Conservation (phyloP, 192 early-diverging fungal species). For the Podila minutissima region DNA sequence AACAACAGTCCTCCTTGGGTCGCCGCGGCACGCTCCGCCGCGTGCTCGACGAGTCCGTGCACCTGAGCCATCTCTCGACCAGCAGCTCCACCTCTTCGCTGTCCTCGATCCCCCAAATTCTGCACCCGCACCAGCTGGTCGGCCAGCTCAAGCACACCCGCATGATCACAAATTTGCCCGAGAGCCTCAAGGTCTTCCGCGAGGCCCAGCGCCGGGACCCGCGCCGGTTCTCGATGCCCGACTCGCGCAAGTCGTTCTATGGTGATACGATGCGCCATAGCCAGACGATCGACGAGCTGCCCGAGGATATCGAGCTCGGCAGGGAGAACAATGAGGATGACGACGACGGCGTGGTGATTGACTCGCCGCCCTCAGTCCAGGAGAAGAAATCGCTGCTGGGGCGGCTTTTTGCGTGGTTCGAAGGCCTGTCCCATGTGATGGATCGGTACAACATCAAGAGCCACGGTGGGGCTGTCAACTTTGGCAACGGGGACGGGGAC, state of each 20-base stretch:
- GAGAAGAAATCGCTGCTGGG: neutral
- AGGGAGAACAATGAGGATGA: neutral
- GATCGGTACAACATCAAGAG: neutral
- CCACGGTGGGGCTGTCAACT: neutral
- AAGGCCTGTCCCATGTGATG: neutral
- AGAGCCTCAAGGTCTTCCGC: neutral
- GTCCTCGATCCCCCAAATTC: neutral
- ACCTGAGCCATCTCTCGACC: neutral
- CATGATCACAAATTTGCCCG: conserved; percentile 1
- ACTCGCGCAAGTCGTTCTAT: neutral
- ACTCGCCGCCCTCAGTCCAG: neutral
- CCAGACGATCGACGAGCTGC: neutral
- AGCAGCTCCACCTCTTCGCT: neutral
- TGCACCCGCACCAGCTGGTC: neutral
- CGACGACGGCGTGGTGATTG: neutral
- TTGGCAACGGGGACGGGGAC: neutral
- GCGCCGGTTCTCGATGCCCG: neutral
- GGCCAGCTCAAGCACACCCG: neutral
- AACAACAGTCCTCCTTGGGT: neutral
- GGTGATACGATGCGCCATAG: neutral
- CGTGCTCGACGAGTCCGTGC: neutral
- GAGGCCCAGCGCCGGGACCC: neutral
- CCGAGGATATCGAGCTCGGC: neutral
- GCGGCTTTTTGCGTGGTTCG: neutral
- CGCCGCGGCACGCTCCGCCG: neutral